Base-by-base conservation (phyloP, 805 yeast species). In the Grigorovia yakushimaensis region DNA sequence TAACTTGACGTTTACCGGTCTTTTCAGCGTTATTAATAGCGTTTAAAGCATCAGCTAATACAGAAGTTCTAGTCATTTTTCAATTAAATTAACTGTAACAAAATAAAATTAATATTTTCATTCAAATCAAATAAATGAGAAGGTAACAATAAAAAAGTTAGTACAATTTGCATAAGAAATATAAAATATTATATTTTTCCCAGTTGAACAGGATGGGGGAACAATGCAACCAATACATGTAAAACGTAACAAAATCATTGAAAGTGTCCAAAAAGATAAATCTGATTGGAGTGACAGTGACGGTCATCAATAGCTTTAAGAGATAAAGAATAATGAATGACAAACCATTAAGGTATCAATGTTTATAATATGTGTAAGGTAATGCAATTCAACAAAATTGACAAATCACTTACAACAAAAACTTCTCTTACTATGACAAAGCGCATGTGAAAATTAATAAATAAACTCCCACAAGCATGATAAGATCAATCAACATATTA, bases 11-110 rank as follows among this genome's bases (percentile, higher is more conserved):
- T 79, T 89, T 89, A 76, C 98, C 98, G 73, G 95, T 81, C 77
- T 88, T 89, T 78, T 89, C 97, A 73, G 98, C 98, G 76, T 89
- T 89, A 88, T 88, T 87, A 75, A 89, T 91, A 63, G 95, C 81
- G 75, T 91, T 89, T 66, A 89, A 83, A 71, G 97, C 97, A 78
- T 89, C 98, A 68, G 96, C 96, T 73, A 89, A 83, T 73, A 86
- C 97, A 65, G 98, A 89, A 61, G 96, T 79, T 79, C 97, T 89
- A 71, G 97, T 88, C 98, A 91, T 88, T 72, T 65, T 77, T 39
- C 39, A 43, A 10, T 33, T 33, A 15, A 15, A n/a, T 11, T 13
- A 33, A 33, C 42, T 40, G 20, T 39, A 19, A 40, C 6, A 40
- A 40, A 23, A 40, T 20, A n/a, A 40, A n/a, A 15, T 23, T 23